Base-by-base conservation (phyloP, 768 basidiomycete species). In the Termitomyces sp. region DNA sequence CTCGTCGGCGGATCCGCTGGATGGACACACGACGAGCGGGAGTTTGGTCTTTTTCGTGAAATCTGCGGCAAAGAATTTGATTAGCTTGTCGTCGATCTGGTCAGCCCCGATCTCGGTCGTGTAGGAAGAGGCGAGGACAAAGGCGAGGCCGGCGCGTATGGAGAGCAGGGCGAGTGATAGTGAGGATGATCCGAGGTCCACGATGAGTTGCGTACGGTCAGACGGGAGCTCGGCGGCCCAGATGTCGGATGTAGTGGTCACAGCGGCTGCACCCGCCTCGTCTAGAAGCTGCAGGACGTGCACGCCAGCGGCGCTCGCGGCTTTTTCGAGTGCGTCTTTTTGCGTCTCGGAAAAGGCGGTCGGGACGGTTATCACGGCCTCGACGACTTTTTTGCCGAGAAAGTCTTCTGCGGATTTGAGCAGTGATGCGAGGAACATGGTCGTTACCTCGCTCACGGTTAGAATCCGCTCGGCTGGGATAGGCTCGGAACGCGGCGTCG, bases 11-110 rank as follows among this genome's bases (percentile, higher is more conserved):
- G 76, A 63, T 22, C 83, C 77, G 3, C 77, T 76, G 6, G 87
- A 75, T 1, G 88, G 86, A 55, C 78, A 83, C 16, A 93, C 79
- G 9, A 80, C 74, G 45, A 97, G 78, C 0, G 87, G 75, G 24
- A 82, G 82, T 72, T 92, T 93, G 18, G 89, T 95, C 78, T 97
- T 99, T 76, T 98, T 98, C 52, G 91, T 91, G 73, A 99, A 99
- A 63, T 99, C 96, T 69, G 93, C 87, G 55, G 91, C 86, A 72
- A 99, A 97, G 78, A 91, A 91, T 60, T 89, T 88, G 75, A 97
- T 85, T 44, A 98, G 81, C 68, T 87, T 83, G 60, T 85, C 83
- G 73, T 94, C 92, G 66, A 95, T 85, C 59, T 82, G 79, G 63
- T 89, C 82, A 0, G 88, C 91, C 6, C 87, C 86, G 47, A 88